Evolutionary conservation across 805 yeast species (phyloP).

Genomic region (Candida incommunis): DNA sequence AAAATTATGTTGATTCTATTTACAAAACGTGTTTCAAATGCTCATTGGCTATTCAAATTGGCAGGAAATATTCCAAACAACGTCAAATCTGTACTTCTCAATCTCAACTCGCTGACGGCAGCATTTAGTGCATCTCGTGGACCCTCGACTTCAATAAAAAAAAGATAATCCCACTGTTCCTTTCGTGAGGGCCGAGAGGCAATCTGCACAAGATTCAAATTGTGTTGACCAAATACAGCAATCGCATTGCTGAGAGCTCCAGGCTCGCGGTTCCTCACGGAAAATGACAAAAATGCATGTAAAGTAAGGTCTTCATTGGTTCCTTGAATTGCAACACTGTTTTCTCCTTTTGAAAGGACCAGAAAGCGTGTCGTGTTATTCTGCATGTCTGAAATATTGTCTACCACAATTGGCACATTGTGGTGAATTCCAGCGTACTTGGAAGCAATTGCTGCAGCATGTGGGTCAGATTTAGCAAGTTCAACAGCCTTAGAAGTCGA

Average conservation of each 20-base stretch:
- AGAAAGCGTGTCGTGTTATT: slow-evolving; percentile 82
- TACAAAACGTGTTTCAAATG: neutral
- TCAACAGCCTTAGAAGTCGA: slow-evolving; percentile 85
- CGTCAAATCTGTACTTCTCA: neutral
- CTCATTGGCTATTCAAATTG: neutral
- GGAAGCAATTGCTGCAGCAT: slow-evolving; percentile 62
- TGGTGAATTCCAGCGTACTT: slow-evolving; percentile 52
- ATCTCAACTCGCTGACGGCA: neutral
- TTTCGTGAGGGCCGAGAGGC: slow-evolving; percentile 62
- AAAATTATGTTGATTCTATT: no score
- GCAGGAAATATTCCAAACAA: neutral
- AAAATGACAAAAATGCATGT: slow-evolving; percentile 50
- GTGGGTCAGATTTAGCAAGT: slow-evolving; percentile 30
- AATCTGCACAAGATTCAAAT: slow-evolving; percentile 55
- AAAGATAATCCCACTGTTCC: slow-evolving; percentile 67
- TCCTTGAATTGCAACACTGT: no score
- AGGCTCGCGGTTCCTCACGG: slow-evolving; percentile 44
- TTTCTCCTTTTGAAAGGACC: no score
- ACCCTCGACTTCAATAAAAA: slow-evolving; percentile 60
- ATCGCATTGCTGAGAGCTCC: slow-evolving; percentile 65
- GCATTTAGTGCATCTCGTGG: slow-evolving; percentile 6
- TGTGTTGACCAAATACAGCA: slow-evolving; percentile 36
- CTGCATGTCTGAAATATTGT: slow-evolving; percentile 53
- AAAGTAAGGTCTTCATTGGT: slow-evolving; percentile 7
- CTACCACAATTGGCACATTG: slow-evolving; percentile 37